A percentile compares a stretch with the other conserved stretches of the same genome.
Evolutionary conservation across 108 stramenopile species (phyloP).

Genomic region (Schizochytrium sp.): DNA sequence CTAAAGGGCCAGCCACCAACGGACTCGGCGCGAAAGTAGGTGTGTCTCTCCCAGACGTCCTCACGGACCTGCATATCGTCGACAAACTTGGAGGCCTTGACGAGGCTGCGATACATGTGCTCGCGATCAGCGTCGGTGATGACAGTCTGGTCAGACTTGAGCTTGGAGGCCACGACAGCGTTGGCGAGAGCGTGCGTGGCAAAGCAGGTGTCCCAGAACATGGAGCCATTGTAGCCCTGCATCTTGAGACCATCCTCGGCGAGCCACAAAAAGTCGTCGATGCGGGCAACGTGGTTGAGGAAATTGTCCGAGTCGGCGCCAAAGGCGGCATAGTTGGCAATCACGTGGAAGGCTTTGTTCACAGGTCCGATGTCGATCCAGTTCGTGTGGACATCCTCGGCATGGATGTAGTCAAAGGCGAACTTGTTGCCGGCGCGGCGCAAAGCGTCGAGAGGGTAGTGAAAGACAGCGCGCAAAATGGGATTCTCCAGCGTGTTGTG

Average conservation of each 20-base stretch:
- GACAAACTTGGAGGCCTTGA: constrained; percentile 23
- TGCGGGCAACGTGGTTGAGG: constrained; percentile 70
- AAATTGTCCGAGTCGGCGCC: constrained; percentile 40
- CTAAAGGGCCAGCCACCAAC: constrained; percentile 98
- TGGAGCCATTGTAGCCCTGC: constrained; percentile 97
- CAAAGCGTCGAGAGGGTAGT: constrained; percentile 48
- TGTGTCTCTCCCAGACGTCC: constrained; percentile 56
- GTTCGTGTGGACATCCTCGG: constrained; percentile 94
- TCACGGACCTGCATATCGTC: constrained; percentile 73
- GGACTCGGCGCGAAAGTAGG: constrained; percentile 82
- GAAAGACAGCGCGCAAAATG: neutral
- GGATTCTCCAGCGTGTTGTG: neutral
- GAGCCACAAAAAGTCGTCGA: constrained; percentile 91
- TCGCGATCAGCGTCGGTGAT: neutral
- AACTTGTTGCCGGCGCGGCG: constrained; percentile 45
- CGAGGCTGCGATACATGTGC: neutral
- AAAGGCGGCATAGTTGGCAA: constrained; percentile 35
- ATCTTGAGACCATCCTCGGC: constrained; percentile 99
- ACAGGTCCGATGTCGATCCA: constrained; percentile 91
- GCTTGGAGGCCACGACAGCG: constrained; percentile 46
- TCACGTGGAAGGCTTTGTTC: constrained; percentile 91
- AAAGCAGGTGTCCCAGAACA: constrained; percentile 98
- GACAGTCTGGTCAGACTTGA: neutral
- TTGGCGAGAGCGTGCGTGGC: constrained; percentile 79
- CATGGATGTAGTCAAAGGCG: constrained; percentile 22